Conservation (phyloP, 73 alveolate species). For the Paramecium primaurelia region DNA sequence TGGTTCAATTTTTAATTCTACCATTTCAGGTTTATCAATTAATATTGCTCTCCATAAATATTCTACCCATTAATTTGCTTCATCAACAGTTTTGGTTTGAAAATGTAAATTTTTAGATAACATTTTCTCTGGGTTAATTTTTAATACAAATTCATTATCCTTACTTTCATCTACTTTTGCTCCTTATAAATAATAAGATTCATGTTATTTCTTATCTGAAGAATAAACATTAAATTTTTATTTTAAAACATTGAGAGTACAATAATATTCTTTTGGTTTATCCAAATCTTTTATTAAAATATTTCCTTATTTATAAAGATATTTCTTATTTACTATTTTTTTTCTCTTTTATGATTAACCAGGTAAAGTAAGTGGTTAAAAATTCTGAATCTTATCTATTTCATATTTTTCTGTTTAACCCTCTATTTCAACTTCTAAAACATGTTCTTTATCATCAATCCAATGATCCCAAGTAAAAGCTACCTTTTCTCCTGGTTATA, state of each 20-base stretch:
- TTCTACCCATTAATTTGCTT: conserved; percentile 60
- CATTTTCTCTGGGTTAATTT: conserved; percentile 23
- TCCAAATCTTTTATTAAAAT: conserved; percentile 46
- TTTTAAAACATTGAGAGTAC: conserved; percentile 50
- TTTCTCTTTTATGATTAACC: neutral
- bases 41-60: conserved; percentile 62
- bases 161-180: conserved; percentile 58
- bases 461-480: conserved; percentile 65
- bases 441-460: conserved; percentile 61
- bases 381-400: conserved; percentile 56
- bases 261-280: neutral
- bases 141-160: conserved; percentile 55
- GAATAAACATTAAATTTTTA: conserved; percentile 50
- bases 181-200: conserved; percentile 37
- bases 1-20: conserved; percentile 57
- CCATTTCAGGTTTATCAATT: conserved; percentile 57
- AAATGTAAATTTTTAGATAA: conserved; percentile 14
- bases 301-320: conserved; percentile 48
- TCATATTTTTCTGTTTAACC: conserved; percentile 48
- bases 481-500: conserved; percentile 31
- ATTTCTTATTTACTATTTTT: conserved; percentile 42
- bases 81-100: conserved; percentile 51
- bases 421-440: conserved; percentile 60
- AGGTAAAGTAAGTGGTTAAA: conserved; percentile 28
- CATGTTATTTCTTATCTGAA: conserved; percentile 39